Evolutionary conservation across 2,329 filamentous ascomycete species (phyloP), one percentile per base, ranked within the genome.

Genomic region (Lasiodiplodia gonubiensis): DNA sequence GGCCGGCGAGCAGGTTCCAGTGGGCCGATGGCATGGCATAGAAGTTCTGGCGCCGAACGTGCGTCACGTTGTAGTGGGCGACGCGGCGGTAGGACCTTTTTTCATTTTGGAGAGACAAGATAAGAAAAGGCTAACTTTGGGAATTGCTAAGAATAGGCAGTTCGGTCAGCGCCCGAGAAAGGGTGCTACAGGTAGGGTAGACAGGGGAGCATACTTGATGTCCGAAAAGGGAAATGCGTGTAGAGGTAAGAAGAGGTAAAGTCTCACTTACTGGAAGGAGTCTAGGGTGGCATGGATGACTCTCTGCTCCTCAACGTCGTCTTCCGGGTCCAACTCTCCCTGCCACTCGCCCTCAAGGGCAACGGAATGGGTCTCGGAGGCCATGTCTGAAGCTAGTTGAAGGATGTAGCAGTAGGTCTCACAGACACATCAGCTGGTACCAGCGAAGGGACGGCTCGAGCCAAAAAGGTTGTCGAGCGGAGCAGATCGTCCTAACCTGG

Each of bases 21-120:
- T 99, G 94, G 1, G 86, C 83, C 68, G 90, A 88, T 1, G 94
- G 93, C 6, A 99, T 85, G 10, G 93, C 92, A 78, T 98, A 99
- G 80, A 99, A 97, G 16, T 93, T 91, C 78, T 95, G 93, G 33
- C 96, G 89, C 25, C 95, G 90, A 21, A 94, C 86, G 78, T 98
- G 94, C 4, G 94, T 98, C 70, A 92, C 90, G 79, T 97, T 96
- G 81, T 91, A 91, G 78, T 98, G 94, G 5, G 94, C 91, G 27
- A 89, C 87, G 73, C 90, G 91, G 70, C 92, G 90, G 78, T 97
- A 97, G 80, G 94, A 92, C 66, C 93, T 96, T 46, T 46, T 96
- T 33, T 33, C 30, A 33, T 72, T 57, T 12, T 10, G 21, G 2
- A 16, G 21, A 25, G 37, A 23, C 10, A 60, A 12, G 39, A 12